Conservation (phyloP, 2,329 filamentous ascomycete genomes). For the Paraconiothyrium sp. region DNA sequence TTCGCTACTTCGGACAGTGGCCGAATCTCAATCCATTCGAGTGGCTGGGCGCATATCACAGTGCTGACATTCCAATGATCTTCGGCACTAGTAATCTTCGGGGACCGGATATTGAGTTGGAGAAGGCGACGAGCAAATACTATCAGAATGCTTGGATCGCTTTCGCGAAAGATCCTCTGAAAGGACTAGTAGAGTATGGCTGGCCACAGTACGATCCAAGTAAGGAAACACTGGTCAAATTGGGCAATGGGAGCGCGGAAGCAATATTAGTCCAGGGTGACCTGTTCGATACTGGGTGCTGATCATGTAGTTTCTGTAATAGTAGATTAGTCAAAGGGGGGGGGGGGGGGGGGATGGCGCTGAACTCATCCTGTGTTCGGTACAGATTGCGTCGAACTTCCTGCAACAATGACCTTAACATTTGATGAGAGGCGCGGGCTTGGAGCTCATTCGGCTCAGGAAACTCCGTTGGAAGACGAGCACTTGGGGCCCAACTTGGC, state of each 20-base stretch:
- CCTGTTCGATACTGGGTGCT: slow-evolving; percentile 28
- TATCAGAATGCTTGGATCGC: slow-evolving; percentile 43
- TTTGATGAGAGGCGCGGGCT: too few species aligned
- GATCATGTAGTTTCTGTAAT: neutral
- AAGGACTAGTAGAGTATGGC: slow-evolving; percentile 21
- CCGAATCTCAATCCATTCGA: slow-evolving; percentile 30
- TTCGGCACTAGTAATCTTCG: slow-evolving; percentile 34
- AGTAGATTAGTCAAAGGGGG: neutral
- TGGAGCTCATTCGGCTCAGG: too few species aligned
- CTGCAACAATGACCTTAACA: too few species aligned
- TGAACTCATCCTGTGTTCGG: too few species aligned
- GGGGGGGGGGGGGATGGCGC: too few species aligned
- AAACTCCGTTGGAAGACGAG: neutral
- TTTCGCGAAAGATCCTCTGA: slow-evolving; percentile 42
- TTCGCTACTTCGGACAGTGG: slow-evolving; percentile 31
- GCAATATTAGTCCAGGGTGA: slow-evolving; percentile 43
- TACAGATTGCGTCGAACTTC: too few species aligned
- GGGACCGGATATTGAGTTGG: slow-evolving; percentile 29
- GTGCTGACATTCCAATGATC: slow-evolving; percentile 35
- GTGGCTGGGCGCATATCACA: slow-evolving; percentile 37
- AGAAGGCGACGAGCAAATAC: slow-evolving; percentile 38
- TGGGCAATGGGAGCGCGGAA: slow-evolving; percentile 34
- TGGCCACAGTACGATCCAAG: slow-evolving; percentile 31
- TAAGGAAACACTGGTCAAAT: slow-evolving; percentile 27
- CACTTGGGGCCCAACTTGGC: neutral